A percentile compares a stretch with the other conserved stretches of the same genome.
These are phyloP conservation scores for Penicillium roqueforti DNA, from an alignment of 495 filamentous ascomycete species.

Conservation along the genomic window DNA sequence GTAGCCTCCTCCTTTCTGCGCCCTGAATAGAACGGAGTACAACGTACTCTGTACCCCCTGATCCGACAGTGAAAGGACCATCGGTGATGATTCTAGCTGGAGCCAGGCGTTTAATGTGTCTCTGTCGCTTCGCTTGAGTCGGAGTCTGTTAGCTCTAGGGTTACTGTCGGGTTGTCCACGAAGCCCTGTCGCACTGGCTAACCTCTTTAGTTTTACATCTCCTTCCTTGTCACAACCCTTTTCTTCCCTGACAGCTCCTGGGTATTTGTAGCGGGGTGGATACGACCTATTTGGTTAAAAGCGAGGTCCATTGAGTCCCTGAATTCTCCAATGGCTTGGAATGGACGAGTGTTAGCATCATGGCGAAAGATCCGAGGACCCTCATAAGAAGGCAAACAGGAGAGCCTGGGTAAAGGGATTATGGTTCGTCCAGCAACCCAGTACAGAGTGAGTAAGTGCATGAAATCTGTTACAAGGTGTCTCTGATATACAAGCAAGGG, in stretches of 20 bases:
- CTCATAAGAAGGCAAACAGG: background rate
- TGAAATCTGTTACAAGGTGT: constrained; percentile 8
- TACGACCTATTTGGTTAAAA: background rate
- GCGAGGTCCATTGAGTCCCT: background rate
- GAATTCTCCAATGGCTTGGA: background rate
- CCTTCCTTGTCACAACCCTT: background rate
- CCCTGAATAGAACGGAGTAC: background rate
- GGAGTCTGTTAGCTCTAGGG: background rate
- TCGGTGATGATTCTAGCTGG: background rate
- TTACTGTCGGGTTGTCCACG: background rate
- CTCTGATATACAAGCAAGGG: constrained; percentile 9
- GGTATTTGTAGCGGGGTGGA: background rate
- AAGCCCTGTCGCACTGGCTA: background rate
- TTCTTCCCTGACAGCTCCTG: background rate
- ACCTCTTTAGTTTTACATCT: background rate
- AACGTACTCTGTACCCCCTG: background rate
- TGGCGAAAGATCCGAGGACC: too few relatives aligned
- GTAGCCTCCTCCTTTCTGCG: background rate
- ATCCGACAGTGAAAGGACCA: background rate
- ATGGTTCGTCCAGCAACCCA: background rate
- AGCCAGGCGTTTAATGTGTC: background rate
- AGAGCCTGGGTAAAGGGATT: background rate
- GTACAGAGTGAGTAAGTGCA: background rate
- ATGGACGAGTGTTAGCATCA: background rate
- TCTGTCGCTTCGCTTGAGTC: background rate